Conservation (phyloP, 768 basidiomycete genomes). For the Naganishia friedmannii region DNA sequence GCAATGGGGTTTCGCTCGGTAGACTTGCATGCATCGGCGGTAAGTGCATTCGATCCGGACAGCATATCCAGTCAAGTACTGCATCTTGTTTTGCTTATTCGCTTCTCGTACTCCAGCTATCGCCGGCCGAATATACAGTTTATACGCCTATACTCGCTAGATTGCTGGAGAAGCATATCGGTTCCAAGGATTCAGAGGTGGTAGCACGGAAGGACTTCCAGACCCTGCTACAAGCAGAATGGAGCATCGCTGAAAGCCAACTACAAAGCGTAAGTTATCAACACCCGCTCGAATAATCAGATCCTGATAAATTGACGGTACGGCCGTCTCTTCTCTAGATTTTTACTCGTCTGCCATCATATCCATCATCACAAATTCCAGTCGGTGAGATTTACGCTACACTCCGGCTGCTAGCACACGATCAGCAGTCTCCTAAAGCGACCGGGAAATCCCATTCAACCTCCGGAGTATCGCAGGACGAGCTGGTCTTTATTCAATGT, state of each 20-base stretch:
- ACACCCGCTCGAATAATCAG: not conserved
- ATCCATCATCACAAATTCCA: conserved; percentile 10
- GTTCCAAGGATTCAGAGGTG: not conserved
- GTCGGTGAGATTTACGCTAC: conserved; percentile 16
- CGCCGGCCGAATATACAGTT: conserved; percentile 7
- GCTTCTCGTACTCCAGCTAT: not conserved
- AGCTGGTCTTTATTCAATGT: conserved; percentile 13
- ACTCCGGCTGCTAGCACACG: conserved; percentile 7
- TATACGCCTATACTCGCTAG: conserved; percentile 12
- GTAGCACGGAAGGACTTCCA: conserved; percentile 15
- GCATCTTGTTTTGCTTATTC: not conserved
- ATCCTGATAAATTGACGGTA: not conserved
- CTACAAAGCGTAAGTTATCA: not conserved
- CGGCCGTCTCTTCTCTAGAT: not conserved
- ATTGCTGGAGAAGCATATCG: conserved; percentile 15
- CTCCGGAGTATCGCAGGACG: not conserved
- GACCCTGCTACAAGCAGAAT: not conserved
- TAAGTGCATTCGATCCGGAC: not conserved
- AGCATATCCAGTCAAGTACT: not conserved
- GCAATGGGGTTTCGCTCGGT: not conserved
- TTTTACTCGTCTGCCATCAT: not conserved
- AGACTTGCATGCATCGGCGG: not conserved
- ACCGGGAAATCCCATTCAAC: not conserved
- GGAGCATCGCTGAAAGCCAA: not conserved
- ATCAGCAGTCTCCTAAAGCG: not conserved